These are phyloP conservation scores for Zizania latifolia DNA, from an alignment of 176 grass and related monocot genomes.

Conservation along the genomic window DNA sequence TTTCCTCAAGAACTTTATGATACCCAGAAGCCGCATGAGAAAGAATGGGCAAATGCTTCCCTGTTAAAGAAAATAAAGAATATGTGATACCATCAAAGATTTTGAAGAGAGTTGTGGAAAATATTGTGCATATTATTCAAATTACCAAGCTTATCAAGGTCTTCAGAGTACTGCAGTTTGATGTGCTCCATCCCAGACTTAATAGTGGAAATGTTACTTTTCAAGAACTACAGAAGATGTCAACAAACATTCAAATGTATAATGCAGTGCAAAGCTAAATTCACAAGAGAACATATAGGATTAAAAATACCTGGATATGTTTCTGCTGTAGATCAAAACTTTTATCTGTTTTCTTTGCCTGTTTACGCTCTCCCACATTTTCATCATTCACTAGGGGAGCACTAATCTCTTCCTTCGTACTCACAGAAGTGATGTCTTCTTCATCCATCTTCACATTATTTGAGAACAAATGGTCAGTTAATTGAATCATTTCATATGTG, in stretches of 20 bases:
- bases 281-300: conserved; percentile 7
- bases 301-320: conserved; percentile 62
- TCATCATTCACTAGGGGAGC: conserved; percentile 5
- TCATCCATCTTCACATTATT: conserved; percentile 13
- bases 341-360: conserved; percentile 19
- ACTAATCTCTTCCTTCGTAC: conserved; percentile 2
- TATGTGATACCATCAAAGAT: neutral
- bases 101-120: neutral
- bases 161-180: conserved; percentile 53
- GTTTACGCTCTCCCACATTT: conserved; percentile 19
- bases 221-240: conserved; percentile 53
- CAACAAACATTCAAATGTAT: conserved; percentile 19
- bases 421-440: neutral
- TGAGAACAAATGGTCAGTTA: neutral
- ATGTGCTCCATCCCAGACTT: conserved; percentile 72
- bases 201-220: conserved; percentile 44
- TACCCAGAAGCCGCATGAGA: conserved; percentile 73
- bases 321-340: conserved; percentile 63
- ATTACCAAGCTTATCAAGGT: conserved; percentile 71
- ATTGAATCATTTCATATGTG: neutral
- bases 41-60: conserved; percentile 59
- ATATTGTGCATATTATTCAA: conserved; percentile 3
- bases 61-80: conserved; percentile 34
- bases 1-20: conserved; percentile 83
- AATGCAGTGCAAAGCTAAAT: conserved; percentile 11